Base-by-base conservation (phyloP, 192 early-diverging fungal genomes). In the Geosiphon pyriformis region DNA sequence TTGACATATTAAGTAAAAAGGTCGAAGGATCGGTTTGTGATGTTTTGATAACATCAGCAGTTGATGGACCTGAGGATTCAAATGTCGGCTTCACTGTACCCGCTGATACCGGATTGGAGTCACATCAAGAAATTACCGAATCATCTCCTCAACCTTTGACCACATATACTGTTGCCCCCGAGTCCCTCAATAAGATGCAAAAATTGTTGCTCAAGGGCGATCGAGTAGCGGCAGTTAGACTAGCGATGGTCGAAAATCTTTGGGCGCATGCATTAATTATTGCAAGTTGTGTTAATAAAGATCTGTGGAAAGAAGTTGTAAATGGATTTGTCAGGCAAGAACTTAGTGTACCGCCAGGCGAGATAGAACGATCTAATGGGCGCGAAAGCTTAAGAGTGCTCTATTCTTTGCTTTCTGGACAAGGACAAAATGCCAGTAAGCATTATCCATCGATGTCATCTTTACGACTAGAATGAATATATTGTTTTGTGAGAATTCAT, bases 231-330 rank as follows among this genome's bases (percentile, higher is more conserved):
- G 82, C 89, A 61, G 72, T 83, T 71, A 72, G 71, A 27, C 71
- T 75, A 31, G 73, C 76, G 3, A 74, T 82, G 37, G 61, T 70
- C 67, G 63, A 72, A 53, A 61, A 78, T 50, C 58, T 94, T 42
- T 99, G 96, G 96, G 74, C 88, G 0, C 92, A 96, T 74, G 96
- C 94, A 4, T 80, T 97, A 22, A 83, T 96, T 8, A 87, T 99
- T 72, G 86, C 89, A 32, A 94, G 90, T 67, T 88, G 90, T 64
- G 87, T 94, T 3, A 88, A 90, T 65, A 88, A 91, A 68, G 87
- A 90, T 27, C 74, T 83, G 0, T 97, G 94, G 85, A 82, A 85
- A 52, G 84, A 90, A 8, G 90, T 92, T 1, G 83, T 96, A 47
- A 76, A 75, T 22, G 72, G 85, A 25, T 94, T 94, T 74, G 74